phyloP scores from a whole-genome alignment of 106 monocot species.

The Hemerocallis citrina region DNA sequence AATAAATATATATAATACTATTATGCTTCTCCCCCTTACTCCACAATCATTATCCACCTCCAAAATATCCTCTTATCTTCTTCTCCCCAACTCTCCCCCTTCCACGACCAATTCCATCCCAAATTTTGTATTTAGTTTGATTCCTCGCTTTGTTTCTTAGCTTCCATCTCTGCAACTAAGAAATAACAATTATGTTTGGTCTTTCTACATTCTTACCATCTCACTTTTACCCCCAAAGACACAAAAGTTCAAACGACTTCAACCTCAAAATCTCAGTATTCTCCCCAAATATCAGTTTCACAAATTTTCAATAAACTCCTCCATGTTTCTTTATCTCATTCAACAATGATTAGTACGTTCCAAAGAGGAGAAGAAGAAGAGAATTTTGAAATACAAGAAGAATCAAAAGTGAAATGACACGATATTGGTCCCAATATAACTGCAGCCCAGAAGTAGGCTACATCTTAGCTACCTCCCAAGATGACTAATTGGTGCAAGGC shows the following conservation, averaged over 20 bases:
- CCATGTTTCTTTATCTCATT: background rate
- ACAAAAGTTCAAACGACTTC: background rate
- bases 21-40: no score
- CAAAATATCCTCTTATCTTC: no score
- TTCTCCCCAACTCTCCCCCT: no score
- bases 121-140: no score
- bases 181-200: no score
- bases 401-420: conserved; percentile 47
- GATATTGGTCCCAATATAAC: conserved; percentile 39
- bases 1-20: no score
- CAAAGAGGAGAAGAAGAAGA: conserved; percentile 13
- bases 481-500: conserved; percentile 86
- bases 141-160: no score
- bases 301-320: background rate
- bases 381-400: no score
- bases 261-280: background rate
- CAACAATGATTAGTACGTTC: conserved; percentile 3
- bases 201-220: background rate
- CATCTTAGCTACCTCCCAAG: conserved; percentile 51
- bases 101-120: no score
- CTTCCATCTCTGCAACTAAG: no score
- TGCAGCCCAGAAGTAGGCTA: conserved; percentile 35
- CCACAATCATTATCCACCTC: no score
- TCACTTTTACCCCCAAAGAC: background rate
- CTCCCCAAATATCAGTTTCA: background rate